Evolutionary conservation across 768 basidiomycete genomes (phyloP).

Genomic region (Auricularia cornea): DNA sequence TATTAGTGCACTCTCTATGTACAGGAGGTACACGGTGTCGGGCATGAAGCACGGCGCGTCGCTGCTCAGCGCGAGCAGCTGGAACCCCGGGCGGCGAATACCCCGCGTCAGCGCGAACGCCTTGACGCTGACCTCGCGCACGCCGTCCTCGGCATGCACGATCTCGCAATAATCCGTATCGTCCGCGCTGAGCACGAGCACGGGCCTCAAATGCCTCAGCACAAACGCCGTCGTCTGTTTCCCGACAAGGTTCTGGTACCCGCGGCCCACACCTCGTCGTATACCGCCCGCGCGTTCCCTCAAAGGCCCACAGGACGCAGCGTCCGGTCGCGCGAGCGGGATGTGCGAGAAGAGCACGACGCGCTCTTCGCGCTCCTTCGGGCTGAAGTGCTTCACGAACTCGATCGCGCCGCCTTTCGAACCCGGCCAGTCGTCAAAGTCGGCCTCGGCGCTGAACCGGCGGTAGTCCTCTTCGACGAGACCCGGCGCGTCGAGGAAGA

Average conservation of each 20-base stretch:
- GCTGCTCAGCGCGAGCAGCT: slow-evolving; percentile 67
- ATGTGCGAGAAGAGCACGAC: slow-evolving; percentile 67
- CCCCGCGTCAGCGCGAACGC: slow-evolving; percentile 88
- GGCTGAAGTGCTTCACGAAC: slow-evolving; percentile 21
- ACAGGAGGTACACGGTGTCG: slow-evolving; percentile 78
- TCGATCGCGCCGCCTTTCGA: slow-evolving; percentile 26
- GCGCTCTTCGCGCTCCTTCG: slow-evolving; percentile 15
- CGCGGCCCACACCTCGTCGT: slow-evolving; percentile 62
- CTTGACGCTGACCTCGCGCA: slow-evolving; percentile 79
- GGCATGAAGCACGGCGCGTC: slow-evolving; percentile 74
- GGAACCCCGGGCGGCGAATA: slow-evolving; percentile 77
- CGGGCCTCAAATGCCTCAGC: slow-evolving; percentile 54
- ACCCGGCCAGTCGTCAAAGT: slow-evolving; percentile 40
- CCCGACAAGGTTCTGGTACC: slow-evolving; percentile 74
- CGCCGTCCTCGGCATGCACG: slow-evolving; percentile 31
- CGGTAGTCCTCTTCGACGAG: slow-evolving; percentile 66
- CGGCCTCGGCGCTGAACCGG: slow-evolving; percentile 37
- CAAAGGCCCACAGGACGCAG: slow-evolving; percentile 62
- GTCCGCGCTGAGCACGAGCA: slow-evolving; percentile 78
- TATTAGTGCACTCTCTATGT: too few relatives aligned
- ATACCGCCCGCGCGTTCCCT: slow-evolving; percentile 66
- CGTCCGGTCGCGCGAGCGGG: slow-evolving; percentile 69
- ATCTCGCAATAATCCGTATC: slow-evolving; percentile 95
- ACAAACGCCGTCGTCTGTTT: slow-evolving; percentile 58
- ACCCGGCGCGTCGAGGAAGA: slow-evolving; percentile 65